Percentiles rank a stretch among this genome's conserved stretches.
These are phyloP conservation scores for Groenewaldozyma tartarivorans DNA, from an alignment of 805 yeast species.

Conservation along the genomic window DNA sequence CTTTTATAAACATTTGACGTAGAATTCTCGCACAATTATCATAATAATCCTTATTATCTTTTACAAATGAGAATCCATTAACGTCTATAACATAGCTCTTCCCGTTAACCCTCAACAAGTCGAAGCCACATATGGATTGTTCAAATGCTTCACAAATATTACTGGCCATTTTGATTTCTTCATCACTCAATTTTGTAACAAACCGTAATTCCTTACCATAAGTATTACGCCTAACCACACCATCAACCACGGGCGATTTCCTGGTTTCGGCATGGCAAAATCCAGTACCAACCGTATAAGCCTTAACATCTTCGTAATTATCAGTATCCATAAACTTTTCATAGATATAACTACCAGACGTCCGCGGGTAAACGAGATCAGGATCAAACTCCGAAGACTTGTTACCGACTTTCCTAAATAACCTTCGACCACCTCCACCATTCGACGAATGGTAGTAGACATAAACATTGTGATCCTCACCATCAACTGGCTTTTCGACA, in stretches of 20 bases:
- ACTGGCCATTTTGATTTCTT: slow-evolving; percentile 73
- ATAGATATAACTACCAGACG: slow-evolving; percentile 84
- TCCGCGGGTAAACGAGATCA: slow-evolving; percentile 58
- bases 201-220: slow-evolving; percentile 95
- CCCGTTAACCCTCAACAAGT: slow-evolving; percentile 80
- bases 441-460: slow-evolving; percentile 79
- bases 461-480: slow-evolving; percentile 95
- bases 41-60: slow-evolving; percentile 80
- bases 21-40: slow-evolving; percentile 73
- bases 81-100: slow-evolving; percentile 91
- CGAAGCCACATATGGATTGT: slow-evolving; percentile 97
- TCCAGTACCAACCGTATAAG: slow-evolving; percentile 86
- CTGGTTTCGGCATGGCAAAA: slow-evolving; percentile 98
- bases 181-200: slow-evolving; percentile 65
- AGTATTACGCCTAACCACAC: slow-evolving; percentile 92
- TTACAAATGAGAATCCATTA: slow-evolving; percentile 95
- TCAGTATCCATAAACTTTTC: slow-evolving; percentile 97
- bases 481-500: slow-evolving; percentile 98
- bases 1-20: slow-evolving; percentile 61
- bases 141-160: slow-evolving; percentile 67
- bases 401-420: slow-evolving; percentile 93
- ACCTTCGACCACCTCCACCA: slow-evolving; percentile 96
- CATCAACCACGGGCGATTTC: slow-evolving; percentile 98
- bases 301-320: slow-evolving; percentile 96
- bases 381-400: slow-evolving; percentile 96